Percentiles rank a stretch among this genome's conserved stretches.
Evolutionary conservation across 2,329 filamentous ascomycete genomes (phyloP).

Genomic region (Waltergamsia citrina): DNA sequence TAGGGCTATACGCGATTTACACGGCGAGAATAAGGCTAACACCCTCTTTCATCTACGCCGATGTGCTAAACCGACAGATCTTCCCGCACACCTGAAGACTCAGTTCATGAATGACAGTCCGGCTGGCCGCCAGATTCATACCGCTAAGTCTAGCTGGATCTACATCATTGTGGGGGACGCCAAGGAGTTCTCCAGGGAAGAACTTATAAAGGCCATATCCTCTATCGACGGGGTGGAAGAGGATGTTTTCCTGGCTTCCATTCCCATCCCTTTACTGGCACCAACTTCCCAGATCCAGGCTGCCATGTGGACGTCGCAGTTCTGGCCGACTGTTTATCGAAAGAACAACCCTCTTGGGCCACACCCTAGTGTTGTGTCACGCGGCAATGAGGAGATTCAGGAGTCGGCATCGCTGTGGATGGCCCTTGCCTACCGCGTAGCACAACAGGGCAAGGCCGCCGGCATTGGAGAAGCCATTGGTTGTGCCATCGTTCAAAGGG

Average conservation of each 20-base stretch:
- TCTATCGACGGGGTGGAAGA: conserved; percentile 40
- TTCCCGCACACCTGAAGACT: conserved; percentile 56
- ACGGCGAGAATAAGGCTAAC: conserved; percentile 52
- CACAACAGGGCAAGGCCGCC: conserved; percentile 42
- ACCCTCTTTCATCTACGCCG: conserved; percentile 64
- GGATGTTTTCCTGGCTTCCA: conserved; percentile 47
- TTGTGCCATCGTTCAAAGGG: conserved; percentile 64
- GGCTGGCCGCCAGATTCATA: conserved; percentile 45
- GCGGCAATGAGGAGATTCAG: conserved; percentile 60
- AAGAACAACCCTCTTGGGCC: conserved; percentile 83
- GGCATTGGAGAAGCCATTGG: conserved; percentile 62
- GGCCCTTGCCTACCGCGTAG: conserved; percentile 56
- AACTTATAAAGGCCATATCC: conserved; percentile 38
- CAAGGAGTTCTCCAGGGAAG: conserved; percentile 40
- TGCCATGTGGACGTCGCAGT: conserved; percentile 61
- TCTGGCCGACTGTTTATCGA: conserved; percentile 80
- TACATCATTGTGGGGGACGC: conserved; percentile 47
- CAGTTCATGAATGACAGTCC: conserved; percentile 51
- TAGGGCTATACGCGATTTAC: conserved; percentile 45
- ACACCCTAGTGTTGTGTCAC: conserved; percentile 64
- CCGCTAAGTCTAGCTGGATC: conserved; percentile 50
- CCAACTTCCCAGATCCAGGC: conserved; percentile 71
- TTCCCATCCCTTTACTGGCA: conserved; percentile 62
- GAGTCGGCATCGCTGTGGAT: conserved; percentile 57
- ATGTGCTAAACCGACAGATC: conserved; percentile 61